Evolutionary conservation across 108 stramenopile genomes (phyloP).

Genomic region (Fragilariopsis cylindrus): DNA sequence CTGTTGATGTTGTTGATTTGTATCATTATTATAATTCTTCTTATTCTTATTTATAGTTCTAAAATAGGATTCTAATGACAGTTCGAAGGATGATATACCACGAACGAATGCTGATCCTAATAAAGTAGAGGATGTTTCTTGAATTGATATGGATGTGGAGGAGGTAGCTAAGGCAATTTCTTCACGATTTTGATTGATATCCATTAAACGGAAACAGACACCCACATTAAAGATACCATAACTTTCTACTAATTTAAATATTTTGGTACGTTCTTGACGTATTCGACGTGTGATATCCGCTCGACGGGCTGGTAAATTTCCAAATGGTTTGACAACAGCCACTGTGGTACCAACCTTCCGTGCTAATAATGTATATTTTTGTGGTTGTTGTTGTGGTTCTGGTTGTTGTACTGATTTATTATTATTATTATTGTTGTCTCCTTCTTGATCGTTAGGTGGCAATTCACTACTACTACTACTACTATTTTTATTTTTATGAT

Average conservation of each 20-base stretch:
- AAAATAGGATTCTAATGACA: slow-evolving; percentile 24
- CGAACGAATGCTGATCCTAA: slow-evolving; percentile 64
- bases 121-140: slow-evolving; percentile 62
- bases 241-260: slow-evolving; percentile 75
- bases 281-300: slow-evolving; percentile 72
- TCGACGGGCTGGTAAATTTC: slow-evolving; percentile 79
- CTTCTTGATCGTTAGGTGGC: not conserved
- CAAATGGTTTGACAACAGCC: slow-evolving; percentile 74
- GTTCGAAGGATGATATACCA: slow-evolving; percentile 33
- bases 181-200: slow-evolving; percentile 47
- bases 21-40: too few species aligned
- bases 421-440: too few species aligned
- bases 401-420: not conserved
- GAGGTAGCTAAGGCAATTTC: slow-evolving; percentile 56
- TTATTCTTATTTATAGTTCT: not conserved
- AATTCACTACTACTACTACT: too few species aligned
- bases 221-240: slow-evolving; percentile 81
- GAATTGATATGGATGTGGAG: slow-evolving; percentile 39
- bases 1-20: not conserved
- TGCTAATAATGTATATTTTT: slow-evolving; percentile 22
- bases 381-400: not conserved
- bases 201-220: slow-evolving; percentile 66
- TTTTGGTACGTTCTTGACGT: slow-evolving; percentile 59
- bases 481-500: slow-evolving; percentile 12
- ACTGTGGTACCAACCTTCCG: slow-evolving; percentile 87